phyloP scores from a whole-genome alignment of 2,329 filamentous ascomycete genomes.

The Fusarium goolgardi region DNA sequence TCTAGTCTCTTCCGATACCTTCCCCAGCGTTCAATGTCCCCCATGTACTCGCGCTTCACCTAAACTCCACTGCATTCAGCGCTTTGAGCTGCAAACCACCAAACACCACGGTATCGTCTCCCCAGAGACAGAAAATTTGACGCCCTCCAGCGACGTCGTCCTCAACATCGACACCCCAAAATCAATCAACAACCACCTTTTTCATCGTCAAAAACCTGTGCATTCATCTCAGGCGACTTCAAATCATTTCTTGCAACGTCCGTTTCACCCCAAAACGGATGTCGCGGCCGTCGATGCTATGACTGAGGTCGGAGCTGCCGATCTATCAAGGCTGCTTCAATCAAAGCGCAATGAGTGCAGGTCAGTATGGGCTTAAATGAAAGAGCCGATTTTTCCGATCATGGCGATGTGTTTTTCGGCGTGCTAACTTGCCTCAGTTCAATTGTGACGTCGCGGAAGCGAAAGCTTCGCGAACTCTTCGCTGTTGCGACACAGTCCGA shows the following conservation, averaged over 20 bases:
- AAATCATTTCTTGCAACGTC: slow-evolving; percentile 55
- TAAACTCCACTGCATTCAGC: slow-evolving; percentile 42
- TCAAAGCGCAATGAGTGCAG: slow-evolving; percentile 71
- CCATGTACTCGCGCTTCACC: slow-evolving; percentile 34
- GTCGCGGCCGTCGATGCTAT: slow-evolving; percentile 76
- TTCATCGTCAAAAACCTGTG: slow-evolving; percentile 49
- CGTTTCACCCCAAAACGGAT: slow-evolving; percentile 75
- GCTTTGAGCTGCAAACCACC: slow-evolving; percentile 39
- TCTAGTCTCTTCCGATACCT: slow-evolving; percentile 15
- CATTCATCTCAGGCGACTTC: slow-evolving; percentile 48
- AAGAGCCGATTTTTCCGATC: slow-evolving; percentile 64
- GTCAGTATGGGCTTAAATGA: slow-evolving; percentile 61
- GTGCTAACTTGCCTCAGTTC: slow-evolving; percentile 65
- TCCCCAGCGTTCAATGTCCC: slow-evolving; percentile 30
- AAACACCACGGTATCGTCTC: slow-evolving; percentile 38
- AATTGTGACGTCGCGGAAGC: slow-evolving; percentile 86
- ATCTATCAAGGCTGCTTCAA: slow-evolving; percentile 74
- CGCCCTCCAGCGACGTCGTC: slow-evolving; percentile 47
- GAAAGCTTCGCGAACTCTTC: slow-evolving; percentile 90
- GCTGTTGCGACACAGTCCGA: slow-evolving; percentile 78
- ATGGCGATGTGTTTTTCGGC: slow-evolving; percentile 57
- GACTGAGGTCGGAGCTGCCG: slow-evolving; percentile 75
- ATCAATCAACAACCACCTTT: slow-evolving; percentile 50
- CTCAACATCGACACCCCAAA: slow-evolving; percentile 47
- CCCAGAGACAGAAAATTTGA: slow-evolving; percentile 51